Evolutionary conservation across 2,329 filamentous ascomycete species (phyloP).

Genomic region (Colletotrichum chlorophyti): DNA sequence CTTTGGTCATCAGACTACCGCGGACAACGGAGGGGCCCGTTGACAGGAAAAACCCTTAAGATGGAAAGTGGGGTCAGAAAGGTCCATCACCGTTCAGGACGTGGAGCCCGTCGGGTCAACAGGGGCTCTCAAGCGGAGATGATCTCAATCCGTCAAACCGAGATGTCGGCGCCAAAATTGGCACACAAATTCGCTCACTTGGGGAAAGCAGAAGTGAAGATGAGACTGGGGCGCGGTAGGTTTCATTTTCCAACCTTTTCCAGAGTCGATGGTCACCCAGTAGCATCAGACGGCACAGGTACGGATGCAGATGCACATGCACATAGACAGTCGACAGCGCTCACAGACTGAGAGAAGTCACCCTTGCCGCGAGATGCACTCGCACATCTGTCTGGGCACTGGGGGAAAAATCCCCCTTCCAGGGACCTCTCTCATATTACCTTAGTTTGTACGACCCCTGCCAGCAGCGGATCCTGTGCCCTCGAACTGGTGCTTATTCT

Average conservation of each 20-base stretch:
- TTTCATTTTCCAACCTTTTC: neutral
- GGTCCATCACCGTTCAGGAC: constrained; percentile 11
- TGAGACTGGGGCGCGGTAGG: too few species aligned
- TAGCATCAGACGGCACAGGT: neutral
- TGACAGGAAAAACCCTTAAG: too few species aligned
- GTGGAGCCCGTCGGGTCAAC: constrained; percentile 22
- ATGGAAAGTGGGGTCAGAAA: constrained; percentile 18
- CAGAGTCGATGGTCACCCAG: neutral
- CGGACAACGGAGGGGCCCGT: constrained; percentile 2
- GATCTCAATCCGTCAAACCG: constrained; percentile 25
- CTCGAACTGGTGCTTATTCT: constrained; percentile 19
- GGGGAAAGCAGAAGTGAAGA: too few species aligned
- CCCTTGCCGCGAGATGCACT: constrained; percentile 8
- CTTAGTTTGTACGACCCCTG: constrained; percentile 11
- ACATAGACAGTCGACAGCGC: too few species aligned
- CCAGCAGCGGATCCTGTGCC: constrained; percentile 8
- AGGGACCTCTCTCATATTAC: constrained; percentile 10
- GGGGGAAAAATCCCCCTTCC: neutral
- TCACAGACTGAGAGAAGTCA: constrained; percentile 5
- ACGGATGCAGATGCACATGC: too few species aligned
- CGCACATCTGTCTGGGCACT: constrained; percentile 1
- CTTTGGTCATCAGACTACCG: constrained; percentile 1
- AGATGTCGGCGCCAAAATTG: constrained; percentile 4
- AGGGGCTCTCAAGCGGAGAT: constrained; percentile 17
- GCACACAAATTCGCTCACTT: neutral